phyloP scores from a whole-genome alignment of 2,329 filamentous ascomycete genomes.

The Hypoxylon sp. region DNA sequence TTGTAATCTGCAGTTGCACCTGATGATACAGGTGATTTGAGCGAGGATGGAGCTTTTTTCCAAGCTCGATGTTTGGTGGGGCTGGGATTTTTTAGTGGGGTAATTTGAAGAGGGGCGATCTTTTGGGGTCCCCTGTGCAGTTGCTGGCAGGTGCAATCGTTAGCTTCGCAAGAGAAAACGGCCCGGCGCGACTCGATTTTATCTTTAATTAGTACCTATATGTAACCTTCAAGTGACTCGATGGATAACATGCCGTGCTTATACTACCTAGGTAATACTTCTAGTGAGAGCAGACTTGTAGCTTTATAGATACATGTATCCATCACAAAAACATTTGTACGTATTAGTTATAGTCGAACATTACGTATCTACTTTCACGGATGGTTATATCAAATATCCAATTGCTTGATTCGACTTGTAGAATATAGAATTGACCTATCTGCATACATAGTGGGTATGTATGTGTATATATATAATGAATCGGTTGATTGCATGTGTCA shows the following conservation, averaged over 20 bases:
- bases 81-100: constrained; percentile 28
- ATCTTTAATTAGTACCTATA: background rate
- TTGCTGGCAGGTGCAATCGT: background rate
- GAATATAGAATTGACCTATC: too few species aligned
- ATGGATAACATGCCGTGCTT: too few species aligned
- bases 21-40: constrained; percentile 15
- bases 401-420: too few species aligned
- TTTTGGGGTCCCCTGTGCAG: constrained; percentile 4
- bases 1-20: constrained; percentile 22
- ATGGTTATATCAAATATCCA: too few species aligned
- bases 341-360: too few species aligned
- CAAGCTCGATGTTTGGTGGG: constrained; percentile 39
- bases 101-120: constrained; percentile 23
- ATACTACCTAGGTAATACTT: too few species aligned
- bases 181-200: background rate
- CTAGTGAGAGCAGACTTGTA: background rate
- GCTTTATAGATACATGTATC: background rate
- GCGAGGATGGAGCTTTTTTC: constrained; percentile 34
- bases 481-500: too few species aligned
- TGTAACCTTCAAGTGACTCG: background rate
- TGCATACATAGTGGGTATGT: too few species aligned
- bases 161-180: background rate
- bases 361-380: too few species aligned
- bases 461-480: too few species aligned
- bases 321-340: too few species aligned